These are phyloP conservation scores for Chalaropsis thielavioides DNA, from an alignment of 2,329 filamentous ascomycete genomes.

Conservation along the genomic window DNA sequence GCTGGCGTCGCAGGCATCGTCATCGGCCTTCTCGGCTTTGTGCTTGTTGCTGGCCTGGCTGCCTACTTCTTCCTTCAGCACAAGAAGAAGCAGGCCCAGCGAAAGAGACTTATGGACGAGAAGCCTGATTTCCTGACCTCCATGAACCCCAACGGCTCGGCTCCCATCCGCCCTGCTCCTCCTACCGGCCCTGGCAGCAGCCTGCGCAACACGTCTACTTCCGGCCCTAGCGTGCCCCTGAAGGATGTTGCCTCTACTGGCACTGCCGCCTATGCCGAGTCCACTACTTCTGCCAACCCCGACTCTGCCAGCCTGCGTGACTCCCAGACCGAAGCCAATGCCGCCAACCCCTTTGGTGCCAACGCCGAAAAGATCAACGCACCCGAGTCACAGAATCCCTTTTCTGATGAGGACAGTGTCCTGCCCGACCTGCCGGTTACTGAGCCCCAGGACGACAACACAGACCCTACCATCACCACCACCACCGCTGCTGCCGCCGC, in stretches of 20 bases:
- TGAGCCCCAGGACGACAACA: constrained; percentile 23
- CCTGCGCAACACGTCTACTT: background rate
- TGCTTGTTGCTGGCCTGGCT: constrained; percentile 52
- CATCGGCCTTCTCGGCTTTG: constrained; percentile 59
- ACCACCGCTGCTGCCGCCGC: constrained; percentile 28
- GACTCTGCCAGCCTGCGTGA: background rate
- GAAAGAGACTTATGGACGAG: constrained; percentile 26
- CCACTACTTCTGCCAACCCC: background rate
- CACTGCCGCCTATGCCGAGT: background rate
- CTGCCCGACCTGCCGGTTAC: constrained; percentile 28
- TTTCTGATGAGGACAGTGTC: constrained; percentile 40
- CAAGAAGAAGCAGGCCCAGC: constrained; percentile 52
- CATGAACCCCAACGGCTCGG: constrained; percentile 6
- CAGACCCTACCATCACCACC: constrained; percentile 26
- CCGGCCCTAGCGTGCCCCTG: constrained; percentile 10
- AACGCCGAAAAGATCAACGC: constrained; percentile 31
- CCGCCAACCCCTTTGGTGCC: constrained; percentile 57
- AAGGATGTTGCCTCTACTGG: constrained; percentile 10
- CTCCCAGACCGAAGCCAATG: constrained; percentile 31
- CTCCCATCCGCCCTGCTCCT: constrained; percentile 13
- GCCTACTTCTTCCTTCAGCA: constrained; percentile 57
- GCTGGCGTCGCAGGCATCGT: constrained; percentile 65
- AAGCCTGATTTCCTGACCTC: constrained; percentile 14
- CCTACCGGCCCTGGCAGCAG: constrained; percentile 16
- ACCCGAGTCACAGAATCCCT: constrained; percentile 39